Conservation (phyloP, 768 basidiomycete species). For the Pleurotus sapidus region DNA sequence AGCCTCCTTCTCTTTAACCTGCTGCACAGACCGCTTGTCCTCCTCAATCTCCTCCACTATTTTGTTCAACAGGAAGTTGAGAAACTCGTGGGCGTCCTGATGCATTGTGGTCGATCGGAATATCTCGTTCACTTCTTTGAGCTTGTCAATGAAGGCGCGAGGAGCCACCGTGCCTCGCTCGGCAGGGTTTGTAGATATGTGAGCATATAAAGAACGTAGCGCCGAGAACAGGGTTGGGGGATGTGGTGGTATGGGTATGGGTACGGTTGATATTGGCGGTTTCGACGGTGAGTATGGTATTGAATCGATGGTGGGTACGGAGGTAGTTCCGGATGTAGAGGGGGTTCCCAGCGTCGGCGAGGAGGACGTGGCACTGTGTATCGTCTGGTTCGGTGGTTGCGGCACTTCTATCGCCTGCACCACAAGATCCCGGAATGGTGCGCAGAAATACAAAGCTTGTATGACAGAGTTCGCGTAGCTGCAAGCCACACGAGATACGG, state of each 20-base stretch:
- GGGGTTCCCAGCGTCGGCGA: conserved; percentile 6
- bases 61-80: conserved; percentile 90
- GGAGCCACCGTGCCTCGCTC: conserved; percentile 88
- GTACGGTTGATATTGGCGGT: conserved; percentile 25
- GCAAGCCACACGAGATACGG: conserved; percentile 11
- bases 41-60: conserved; percentile 92
- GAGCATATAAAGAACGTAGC: conserved; percentile 84
- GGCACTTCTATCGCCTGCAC: conserved; percentile 50
- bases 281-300: conserved; percentile 7
- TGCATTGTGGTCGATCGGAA: conserved; percentile 85
- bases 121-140: conserved; percentile 88
- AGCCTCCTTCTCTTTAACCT: conserved; percentile 25
- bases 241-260: conserved; percentile 47
- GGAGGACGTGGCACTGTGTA: conserved; percentile 8
- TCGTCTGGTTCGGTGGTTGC: conserved; percentile 19
- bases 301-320: conserved; percentile 22
- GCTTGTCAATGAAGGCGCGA: conserved; percentile 87
- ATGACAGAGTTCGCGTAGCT: conserved; percentile 99
- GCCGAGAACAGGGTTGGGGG: conserved; percentile 87
- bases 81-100: conserved; percentile 98
- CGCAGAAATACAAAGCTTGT: conserved; percentile 94
- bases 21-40: conserved; percentile 41
- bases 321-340: conserved; percentile 10
- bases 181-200: conserved; percentile 76
- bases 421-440: conserved; percentile 89